Base-by-base conservation (phyloP, 768 basidiomycete species). In the Tricholoma hemisulphureum region DNA sequence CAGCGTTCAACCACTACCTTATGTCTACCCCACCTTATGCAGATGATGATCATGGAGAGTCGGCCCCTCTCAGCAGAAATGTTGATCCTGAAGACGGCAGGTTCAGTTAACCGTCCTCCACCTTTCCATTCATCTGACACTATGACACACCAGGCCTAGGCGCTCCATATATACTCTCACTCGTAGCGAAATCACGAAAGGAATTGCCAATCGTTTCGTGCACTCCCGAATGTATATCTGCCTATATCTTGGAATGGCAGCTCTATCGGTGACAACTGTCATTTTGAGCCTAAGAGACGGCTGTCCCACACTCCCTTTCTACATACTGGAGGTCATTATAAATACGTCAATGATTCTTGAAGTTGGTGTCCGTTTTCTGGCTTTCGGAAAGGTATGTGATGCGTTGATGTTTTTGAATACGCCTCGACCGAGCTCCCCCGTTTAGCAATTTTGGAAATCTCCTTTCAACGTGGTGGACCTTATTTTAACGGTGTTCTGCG, bases 391-490 rank as follows among this genome's bases (percentile, higher is more conserved):
- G 72, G 96, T 98, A 66, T 67, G 92, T 78, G 14, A 37, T 13
- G 18, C 31, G 34, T n/a, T 43, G 10, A 31, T 43, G 28, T 45
- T 24, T 23, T 45, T 45, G 20, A 23, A 24, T 26, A 45, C 39
- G 34, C 56, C 57, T 41, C 62, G 49, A 18, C 29, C 32, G 46
- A 24, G 10, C 20, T 20, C n/a, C 48, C 53, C 41, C 37, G 57
- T 53, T 37, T 69, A 95, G 94, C 91, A 94, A 93, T 97, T 97
- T 78, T 95, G 93, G 93, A 90, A 84, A 70, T 91, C 92, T n/a
- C 86, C 87, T 10, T 94, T 93, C 75, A 98, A 98, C 69, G 76
- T 92, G 29, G 79, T 95, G 65, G 95, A 98, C 69, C 80, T 97
- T 14, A 82, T 91, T 51, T 80, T 99, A 43, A 98, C 97, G 2